Conservation (phyloP, 495 filamentous ascomycete species). For the Pyronema domesticum region DNA sequence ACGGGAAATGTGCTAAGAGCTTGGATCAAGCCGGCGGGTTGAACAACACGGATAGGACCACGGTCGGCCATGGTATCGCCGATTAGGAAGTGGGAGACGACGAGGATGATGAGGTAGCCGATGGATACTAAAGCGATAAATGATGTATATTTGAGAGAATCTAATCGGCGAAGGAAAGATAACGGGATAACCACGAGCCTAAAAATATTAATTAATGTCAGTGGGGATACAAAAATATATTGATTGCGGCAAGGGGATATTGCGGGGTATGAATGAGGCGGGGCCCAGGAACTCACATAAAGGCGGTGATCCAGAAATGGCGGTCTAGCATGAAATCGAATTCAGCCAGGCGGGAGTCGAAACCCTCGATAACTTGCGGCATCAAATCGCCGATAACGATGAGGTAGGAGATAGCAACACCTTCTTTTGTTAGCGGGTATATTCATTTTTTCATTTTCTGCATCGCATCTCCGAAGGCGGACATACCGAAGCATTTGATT, state of each 20-base stretch:
- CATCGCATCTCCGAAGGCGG: background rate
- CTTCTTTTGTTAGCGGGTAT: constrained; percentile 3
- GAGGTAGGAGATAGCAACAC: constrained; percentile 89
- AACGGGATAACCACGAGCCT: constrained; percentile 88
- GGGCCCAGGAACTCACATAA: constrained; percentile 44
- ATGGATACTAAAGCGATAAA: constrained; percentile 82
- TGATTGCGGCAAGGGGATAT: no score
- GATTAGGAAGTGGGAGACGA: constrained; percentile 70
- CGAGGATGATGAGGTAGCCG: constrained; percentile 77
- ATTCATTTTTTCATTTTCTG: background rate
- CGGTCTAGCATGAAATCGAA: constrained; percentile 65
- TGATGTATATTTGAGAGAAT: constrained; percentile 94
- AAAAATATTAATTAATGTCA: constrained; percentile 7
- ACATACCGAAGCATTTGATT: constrained; percentile 75
- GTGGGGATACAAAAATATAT: background rate
- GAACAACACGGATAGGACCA: constrained; percentile 51
- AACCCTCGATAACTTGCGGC: constrained; percentile 76
- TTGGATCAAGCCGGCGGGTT: constrained; percentile 61
- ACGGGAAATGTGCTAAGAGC: constrained; percentile 77
- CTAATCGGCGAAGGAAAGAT: constrained; percentile 73
- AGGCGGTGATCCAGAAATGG: constrained; percentile 95
- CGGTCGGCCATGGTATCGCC: constrained; percentile 59
- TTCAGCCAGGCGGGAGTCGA: constrained; percentile 38
- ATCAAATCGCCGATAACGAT: constrained; percentile 98
- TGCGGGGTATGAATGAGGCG: background rate